Base-by-base conservation (phyloP, 441 rosid genomes). In the Corymbia calophylla region DNA sequence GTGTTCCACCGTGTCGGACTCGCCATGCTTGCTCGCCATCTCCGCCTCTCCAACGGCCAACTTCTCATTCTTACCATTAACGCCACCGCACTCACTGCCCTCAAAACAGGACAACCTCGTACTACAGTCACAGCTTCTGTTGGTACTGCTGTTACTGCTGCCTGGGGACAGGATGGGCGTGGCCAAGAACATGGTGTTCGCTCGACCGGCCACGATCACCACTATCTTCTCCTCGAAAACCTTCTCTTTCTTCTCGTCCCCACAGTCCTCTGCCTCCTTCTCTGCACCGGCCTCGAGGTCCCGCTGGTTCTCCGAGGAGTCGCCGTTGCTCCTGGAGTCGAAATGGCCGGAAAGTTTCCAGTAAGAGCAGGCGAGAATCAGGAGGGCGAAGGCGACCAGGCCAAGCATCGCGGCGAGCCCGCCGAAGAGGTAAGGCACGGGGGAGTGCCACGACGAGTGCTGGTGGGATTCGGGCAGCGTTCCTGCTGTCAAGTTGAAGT, bases 361-460 rank as follows among this genome's bases (percentile, higher is more conserved):
- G 84, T 89, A 89, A 80, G 91, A 89, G 87, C 91, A 89, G 7
- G 88, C 91, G 17, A 89, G 88, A 29, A 77, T 73, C 56, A 89
- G 64, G 56, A 89, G 88, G 18, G 91, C 91, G n/a, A 89, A 87
- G 84, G 89, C 91, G 6, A 89, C 84, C 48, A 89, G 88, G 48
- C 88, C 89, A 15, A 89, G 53, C 91, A 89, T 87, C 11, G 87
- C 88, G 8, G 88, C 87, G 5, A 89, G 87, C 19, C 91, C 91
- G 13, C 91, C 91, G 25, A 89, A 87, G 15, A 89, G 91, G 88
- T 89, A 89, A 1, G 91, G 91, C 88, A 89, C 87, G 2, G 91
- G 91, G 66, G 91, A 89, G 23, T 87, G 88, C 91, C 91, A 56
- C 19, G 89, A 17, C 21, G 21, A 62, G 49, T 5, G 48, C 56